phyloP scores from a whole-genome alignment of 2,329 filamentous ascomycete genomes.

The Alternaria metachromatica region DNA sequence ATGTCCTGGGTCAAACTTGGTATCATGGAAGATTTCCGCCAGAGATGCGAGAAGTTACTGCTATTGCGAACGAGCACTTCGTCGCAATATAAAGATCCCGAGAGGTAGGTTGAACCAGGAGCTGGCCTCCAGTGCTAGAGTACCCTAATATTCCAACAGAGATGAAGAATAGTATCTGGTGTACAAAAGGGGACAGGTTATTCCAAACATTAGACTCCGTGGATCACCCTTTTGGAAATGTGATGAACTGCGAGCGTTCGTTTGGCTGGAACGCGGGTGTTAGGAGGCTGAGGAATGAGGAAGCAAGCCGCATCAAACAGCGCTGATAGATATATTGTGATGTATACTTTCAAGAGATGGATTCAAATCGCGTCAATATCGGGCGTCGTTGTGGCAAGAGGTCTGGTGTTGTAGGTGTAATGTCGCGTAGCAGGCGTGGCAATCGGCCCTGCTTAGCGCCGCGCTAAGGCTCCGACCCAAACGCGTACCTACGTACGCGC shows the following conservation, averaged over 20 bases:
- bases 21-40: background rate
- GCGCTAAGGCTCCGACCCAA: background rate
- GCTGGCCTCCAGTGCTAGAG: fast-evolving
- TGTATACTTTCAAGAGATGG: background rate
- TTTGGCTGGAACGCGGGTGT: background rate
- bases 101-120: background rate
- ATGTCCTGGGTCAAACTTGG: fast-evolving
- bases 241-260: background rate
- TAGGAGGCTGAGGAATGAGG: background rate
- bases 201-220: background rate
- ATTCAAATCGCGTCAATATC: background rate
- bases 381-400: background rate
- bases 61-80: background rate
- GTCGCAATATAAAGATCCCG: background rate
- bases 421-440: background rate
- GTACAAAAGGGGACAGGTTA: background rate
- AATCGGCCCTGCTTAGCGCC: background rate
- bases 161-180: background rate
- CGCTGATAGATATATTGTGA: background rate
- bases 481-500: background rate
- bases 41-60: background rate
- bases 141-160: background rate
- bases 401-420: background rate
- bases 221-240: background rate
- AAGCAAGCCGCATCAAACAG: background rate